Conservation (phyloP, 805 yeast genomes). For the Yarrowia osloensis region DNA sequence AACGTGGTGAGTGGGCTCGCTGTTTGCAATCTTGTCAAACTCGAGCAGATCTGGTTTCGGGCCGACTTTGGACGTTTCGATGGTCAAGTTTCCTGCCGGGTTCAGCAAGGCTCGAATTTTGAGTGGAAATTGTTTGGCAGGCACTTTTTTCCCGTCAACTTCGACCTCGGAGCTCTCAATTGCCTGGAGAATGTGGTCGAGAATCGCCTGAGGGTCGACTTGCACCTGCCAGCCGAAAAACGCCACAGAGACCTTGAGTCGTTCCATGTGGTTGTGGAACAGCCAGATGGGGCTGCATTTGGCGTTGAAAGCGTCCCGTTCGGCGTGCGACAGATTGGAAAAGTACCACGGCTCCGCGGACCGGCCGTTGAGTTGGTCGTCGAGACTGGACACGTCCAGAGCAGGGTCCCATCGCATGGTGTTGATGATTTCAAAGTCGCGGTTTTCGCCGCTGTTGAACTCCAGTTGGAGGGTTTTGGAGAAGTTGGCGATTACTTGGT, state of each 20-base stretch:
- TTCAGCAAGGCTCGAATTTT: conserved; percentile 5
- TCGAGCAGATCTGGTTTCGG: not conserved
- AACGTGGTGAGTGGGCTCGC: not conserved
- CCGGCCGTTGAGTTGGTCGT: not conserved
- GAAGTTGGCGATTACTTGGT: not conserved
- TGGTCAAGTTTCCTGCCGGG: not conserved
- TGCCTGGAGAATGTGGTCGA: not conserved
- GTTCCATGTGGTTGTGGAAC: conserved; percentile 24
- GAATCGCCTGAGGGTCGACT: not conserved
- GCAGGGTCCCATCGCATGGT: conserved; percentile 22
- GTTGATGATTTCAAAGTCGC: conserved; percentile 28
- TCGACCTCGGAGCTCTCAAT: not conserved
- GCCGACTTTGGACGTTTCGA: conserved; percentile 8
- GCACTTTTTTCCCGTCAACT: not conserved
- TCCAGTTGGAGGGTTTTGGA: not conserved
- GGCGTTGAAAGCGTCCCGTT: not conserved
- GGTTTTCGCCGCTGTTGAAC: conserved; percentile 1
- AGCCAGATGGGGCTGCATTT: conserved; percentile 3
- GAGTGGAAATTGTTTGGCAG: not conserved
- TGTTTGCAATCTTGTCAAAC: conserved; percentile 3
- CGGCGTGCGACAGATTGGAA: not conserved
- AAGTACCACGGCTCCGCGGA: conserved; percentile 6
- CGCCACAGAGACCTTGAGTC: not conserved
- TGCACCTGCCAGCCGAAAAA: conserved; percentile 23
- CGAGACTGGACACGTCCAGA: not conserved